phyloP scores from a whole-genome alignment of 163 green algal species.

The Trebouxiophyceae sp. region DNA sequence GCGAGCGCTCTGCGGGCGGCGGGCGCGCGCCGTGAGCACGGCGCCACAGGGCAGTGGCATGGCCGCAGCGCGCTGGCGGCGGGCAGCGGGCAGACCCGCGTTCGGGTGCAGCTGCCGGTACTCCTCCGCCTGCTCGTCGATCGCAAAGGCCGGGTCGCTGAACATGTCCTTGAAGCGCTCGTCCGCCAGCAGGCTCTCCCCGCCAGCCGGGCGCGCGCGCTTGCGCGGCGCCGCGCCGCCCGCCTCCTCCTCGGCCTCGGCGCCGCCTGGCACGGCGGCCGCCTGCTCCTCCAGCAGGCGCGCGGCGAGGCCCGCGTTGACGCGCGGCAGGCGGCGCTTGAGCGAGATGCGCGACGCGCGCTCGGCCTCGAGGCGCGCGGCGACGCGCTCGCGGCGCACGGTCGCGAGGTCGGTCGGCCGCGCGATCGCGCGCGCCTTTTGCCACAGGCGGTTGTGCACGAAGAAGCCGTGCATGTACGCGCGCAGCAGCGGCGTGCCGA shows the following conservation, averaged over 20 bases:
- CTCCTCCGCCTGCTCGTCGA: slow-evolving; percentile 66
- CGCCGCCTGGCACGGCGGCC: slow-evolving; percentile 7
- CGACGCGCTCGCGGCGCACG: slow-evolving; percentile 74
- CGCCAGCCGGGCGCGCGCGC: too few species aligned
- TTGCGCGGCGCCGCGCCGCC: too few species aligned
- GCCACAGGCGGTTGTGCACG: slow-evolving; percentile 88
- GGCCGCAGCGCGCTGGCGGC: not conserved
- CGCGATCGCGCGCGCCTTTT: slow-evolving; percentile 66
- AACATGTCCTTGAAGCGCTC: slow-evolving; percentile 66
- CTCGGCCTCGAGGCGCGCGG: slow-evolving; percentile 84
- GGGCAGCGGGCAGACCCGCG: slow-evolving; percentile 8
- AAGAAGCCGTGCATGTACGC: slow-evolving; percentile 99
- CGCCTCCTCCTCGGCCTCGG: slow-evolving; percentile 18
- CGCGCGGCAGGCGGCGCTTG: slow-evolving; percentile 76
- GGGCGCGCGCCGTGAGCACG: slow-evolving; percentile 6
- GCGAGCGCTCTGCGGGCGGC: slow-evolving; percentile 22
- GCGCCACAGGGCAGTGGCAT: not conserved
- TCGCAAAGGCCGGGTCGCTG: slow-evolving; percentile 64
- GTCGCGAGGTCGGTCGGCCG: slow-evolving; percentile 85
- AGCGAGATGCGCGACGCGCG: slow-evolving; percentile 71
- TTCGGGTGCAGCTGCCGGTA: slow-evolving; percentile 78
- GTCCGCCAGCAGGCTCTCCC: slow-evolving; percentile 25
- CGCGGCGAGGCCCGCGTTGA: slow-evolving; percentile 55
- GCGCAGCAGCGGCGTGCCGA: slow-evolving; percentile 85
- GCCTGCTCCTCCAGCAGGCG: slow-evolving; percentile 20